Conservation (phyloP, 2,329 filamentous ascomycete genomes). For the Neophaeococcomyces aloes region DNA sequence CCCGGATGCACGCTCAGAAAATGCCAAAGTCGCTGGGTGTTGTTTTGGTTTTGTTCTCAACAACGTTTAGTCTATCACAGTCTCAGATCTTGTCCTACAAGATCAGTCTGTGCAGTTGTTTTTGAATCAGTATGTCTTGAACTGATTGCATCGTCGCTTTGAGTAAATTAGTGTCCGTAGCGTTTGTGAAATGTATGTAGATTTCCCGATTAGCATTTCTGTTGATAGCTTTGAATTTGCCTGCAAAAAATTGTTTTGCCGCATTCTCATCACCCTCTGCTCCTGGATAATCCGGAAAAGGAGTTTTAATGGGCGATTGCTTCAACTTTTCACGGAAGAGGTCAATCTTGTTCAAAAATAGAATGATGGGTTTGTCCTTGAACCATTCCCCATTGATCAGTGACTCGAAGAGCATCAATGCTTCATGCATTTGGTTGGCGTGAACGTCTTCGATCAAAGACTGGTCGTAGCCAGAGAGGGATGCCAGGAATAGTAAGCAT, state of each 20-base stretch:
- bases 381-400: conserved; percentile 83
- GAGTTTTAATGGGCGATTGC: conserved; percentile 58
- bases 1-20: no score
- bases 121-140: conserved; percentile 79
- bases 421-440: conserved; percentile 88
- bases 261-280: conserved; percentile 61
- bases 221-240: conserved; percentile 69
- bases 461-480: conserved; percentile 93
- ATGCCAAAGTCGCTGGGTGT: no score
- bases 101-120: conserved; percentile 69
- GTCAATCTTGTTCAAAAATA: conserved; percentile 84
- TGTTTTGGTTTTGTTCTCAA: no score
- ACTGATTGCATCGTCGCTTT: conserved; percentile 81
- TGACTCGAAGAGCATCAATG: conserved; percentile 76
- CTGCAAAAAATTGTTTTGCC: conserved; percentile 69
- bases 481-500: conserved; percentile 83
- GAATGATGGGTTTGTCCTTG: conserved; percentile 66
- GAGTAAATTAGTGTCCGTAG: conserved; percentile 59
- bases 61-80: no score
- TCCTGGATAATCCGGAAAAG: conserved; percentile 71
- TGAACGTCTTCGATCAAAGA: conserved; percentile 94
- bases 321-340: conserved; percentile 68
- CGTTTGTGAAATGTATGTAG: conserved; percentile 50
- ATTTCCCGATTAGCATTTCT: conserved; percentile 48
- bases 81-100: conserved; percentile 34